phyloP scores from a whole-genome alignment of 495 filamentous ascomycete genomes.

The Xylaria venustula region DNA sequence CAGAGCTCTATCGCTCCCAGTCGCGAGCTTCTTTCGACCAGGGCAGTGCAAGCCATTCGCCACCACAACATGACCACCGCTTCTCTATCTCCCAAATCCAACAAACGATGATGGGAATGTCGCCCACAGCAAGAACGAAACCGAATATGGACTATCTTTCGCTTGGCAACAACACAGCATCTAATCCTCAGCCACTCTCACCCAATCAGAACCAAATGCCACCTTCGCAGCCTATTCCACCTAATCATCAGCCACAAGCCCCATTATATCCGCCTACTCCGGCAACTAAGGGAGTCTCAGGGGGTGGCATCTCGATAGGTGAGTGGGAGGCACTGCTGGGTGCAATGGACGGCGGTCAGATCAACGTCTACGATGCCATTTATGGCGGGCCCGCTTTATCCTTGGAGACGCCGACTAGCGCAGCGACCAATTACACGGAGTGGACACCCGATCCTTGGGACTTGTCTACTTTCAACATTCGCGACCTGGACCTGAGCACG shows the following conservation, averaged over 20 bases:
- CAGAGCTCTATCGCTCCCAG: conserved; percentile 33
- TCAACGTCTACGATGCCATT: conserved; percentile 80
- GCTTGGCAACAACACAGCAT: conserved; percentile 26
- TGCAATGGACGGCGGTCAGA: conserved; percentile 72
- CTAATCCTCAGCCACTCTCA: conserved; percentile 35
- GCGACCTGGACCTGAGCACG: conserved; percentile 40
- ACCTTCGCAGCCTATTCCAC: conserved; percentile 22
- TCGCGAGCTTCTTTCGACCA: conserved; percentile 41
- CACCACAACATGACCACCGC: conserved; percentile 41
- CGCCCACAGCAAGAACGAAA: conserved; percentile 26
- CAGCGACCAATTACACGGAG: conserved; percentile 29
- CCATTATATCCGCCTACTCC: conserved; percentile 29
- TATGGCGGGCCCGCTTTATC: conserved; percentile 65
- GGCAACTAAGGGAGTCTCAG: conserved; percentile 30
- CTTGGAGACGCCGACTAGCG: conserved; percentile 37
- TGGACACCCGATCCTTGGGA: conserved; percentile 60
- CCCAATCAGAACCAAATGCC: conserved; percentile 35
- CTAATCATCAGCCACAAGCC: conserved; percentile 20
- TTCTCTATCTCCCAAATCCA: conserved; percentile 39
- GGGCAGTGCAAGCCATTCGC: conserved; percentile 26
- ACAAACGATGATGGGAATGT: conserved; percentile 41
- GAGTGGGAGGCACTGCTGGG: conserved; percentile 81
- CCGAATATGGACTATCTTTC: conserved; percentile 43
- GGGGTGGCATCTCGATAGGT: conserved; percentile 51
- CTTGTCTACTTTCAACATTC: conserved; percentile 44